A percentile compares a stretch with the other conserved stretches of the same genome.
Conservation (phyloP, 2,329 filamentous ascomycete genomes). For the Trichoderma pleuroti region DNA sequence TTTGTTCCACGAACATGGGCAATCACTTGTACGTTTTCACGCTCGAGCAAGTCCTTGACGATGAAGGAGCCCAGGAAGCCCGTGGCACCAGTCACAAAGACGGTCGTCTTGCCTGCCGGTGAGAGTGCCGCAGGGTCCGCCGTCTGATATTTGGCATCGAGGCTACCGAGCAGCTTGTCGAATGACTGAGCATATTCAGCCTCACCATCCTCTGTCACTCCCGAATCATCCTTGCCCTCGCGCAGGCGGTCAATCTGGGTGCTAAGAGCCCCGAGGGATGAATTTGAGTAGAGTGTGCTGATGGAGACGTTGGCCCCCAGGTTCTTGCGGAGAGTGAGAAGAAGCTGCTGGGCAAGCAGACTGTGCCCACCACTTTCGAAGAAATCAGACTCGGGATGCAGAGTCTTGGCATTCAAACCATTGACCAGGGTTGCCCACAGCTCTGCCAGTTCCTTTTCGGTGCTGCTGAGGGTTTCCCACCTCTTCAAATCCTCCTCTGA, state of each 20-base stretch:
- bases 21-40: slow-evolving; percentile 48
- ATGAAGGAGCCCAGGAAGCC: slow-evolving; percentile 78
- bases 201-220: slow-evolving; percentile 41
- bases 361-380: slow-evolving; percentile 41
- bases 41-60: slow-evolving; percentile 67
- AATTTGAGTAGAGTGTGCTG: slow-evolving; percentile 30
- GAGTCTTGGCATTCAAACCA: slow-evolving; percentile 62
- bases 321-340: slow-evolving; percentile 53
- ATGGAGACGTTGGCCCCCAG: slow-evolving; percentile 32
- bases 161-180: slow-evolving; percentile 45
- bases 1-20: slow-evolving; percentile 68
- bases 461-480: slow-evolving; percentile 43
- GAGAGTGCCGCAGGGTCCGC: slow-evolving; percentile 35
- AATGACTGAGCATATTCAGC: slow-evolving; percentile 53
- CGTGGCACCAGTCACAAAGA: slow-evolving; percentile 81
- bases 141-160: slow-evolving; percentile 42
- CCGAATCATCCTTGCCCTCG: slow-evolving; percentile 24
- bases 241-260: slow-evolving; percentile 31
- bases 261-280: slow-evolving; percentile 30
- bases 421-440: slow-evolving; percentile 72
- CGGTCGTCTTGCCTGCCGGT: slow-evolving; percentile 42
- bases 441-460: slow-evolving; percentile 42
- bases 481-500: slow-evolving; percentile 44
- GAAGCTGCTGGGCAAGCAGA: slow-evolving; percentile 66
- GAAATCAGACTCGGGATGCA: slow-evolving; percentile 42